Percentiles rank a stretch among this genome's conserved stretches.
Evolutionary conservation across 176 grass and related monocot genomes (phyloP).

Genomic region (Oryza australiensis): DNA sequence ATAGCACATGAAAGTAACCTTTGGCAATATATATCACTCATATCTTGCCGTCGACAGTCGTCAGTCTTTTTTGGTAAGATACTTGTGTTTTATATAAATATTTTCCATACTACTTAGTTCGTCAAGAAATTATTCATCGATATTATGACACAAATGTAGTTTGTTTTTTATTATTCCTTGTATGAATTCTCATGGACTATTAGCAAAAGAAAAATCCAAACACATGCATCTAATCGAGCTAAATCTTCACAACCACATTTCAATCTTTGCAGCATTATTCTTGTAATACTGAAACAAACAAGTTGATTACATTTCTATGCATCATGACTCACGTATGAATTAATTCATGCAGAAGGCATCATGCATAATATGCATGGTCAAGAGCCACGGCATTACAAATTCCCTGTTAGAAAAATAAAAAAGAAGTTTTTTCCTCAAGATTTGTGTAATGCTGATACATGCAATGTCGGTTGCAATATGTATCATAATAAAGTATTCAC

Average conservation of each 20-base stretch:
- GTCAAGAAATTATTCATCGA: too few relatives aligned
- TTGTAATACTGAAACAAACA: not conserved
- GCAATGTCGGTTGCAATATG: not conserved
- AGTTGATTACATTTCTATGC: not conserved
- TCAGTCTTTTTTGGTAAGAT: too few relatives aligned
- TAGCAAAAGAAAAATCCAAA: slow-evolving; percentile 10
- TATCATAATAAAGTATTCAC: slow-evolving; percentile 1
- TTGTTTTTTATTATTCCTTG: not conserved
- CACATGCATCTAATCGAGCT: not conserved
- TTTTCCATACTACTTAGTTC: too few relatives aligned
- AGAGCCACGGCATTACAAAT: not conserved
- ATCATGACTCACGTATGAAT: not conserved
- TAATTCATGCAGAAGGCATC: not conserved
- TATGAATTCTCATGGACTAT: not conserved
- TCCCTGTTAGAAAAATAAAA: not conserved
- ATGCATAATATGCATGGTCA: not conserved
- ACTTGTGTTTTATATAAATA: too few relatives aligned
- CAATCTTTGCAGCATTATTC: not conserved
- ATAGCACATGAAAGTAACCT: not conserved
- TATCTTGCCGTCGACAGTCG: not conserved
- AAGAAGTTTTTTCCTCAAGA: not conserved
- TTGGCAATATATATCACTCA: not conserved
- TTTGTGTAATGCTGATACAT: not conserved
- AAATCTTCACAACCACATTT: not conserved
- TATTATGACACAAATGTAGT: not conserved